phyloP scores from a whole-genome alignment of 75 land plant genomes.

The Pinus taeda region DNA sequence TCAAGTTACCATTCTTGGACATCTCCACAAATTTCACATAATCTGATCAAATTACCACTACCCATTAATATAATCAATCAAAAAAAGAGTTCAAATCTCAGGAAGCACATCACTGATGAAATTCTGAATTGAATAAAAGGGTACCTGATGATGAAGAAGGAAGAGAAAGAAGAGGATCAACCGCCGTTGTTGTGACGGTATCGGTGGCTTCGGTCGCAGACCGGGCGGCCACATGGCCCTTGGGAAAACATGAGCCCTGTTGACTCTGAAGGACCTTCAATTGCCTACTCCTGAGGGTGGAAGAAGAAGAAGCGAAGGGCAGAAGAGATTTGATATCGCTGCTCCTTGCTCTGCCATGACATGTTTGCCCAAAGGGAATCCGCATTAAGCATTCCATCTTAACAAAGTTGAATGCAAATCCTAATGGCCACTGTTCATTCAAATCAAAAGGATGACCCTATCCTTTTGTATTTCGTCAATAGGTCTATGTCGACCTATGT shows the following conservation, averaged over 20 bases:
- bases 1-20: conserved; percentile 64
- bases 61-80: background rate
- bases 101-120: background rate
- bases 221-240: background rate
- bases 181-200: background rate
- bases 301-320: background rate
- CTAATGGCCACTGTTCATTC: too few species aligned
- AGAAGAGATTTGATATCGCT: background rate
- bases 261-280: background rate
- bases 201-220: background rate
- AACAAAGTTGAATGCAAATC: too few species aligned
- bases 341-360: background rate
- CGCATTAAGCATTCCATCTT: too few species aligned
- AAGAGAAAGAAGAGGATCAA: too few species aligned
- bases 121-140: background rate
- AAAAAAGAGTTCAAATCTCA: background rate
- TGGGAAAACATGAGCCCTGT: background rate
- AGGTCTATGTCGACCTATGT: too few species aligned
- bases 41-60: conserved; percentile 18
- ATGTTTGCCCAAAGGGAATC: background rate
- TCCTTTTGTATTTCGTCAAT: too few species aligned
- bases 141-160: background rate
- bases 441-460: too few species aligned
- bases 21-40: conserved; percentile 50
- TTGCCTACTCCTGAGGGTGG: background rate